Evolutionary conservation across 2,329 filamentous ascomycete genomes (phyloP), one percentile per base, ranked within the genome.

Genomic region (Colletotrichum camelliae): DNA sequence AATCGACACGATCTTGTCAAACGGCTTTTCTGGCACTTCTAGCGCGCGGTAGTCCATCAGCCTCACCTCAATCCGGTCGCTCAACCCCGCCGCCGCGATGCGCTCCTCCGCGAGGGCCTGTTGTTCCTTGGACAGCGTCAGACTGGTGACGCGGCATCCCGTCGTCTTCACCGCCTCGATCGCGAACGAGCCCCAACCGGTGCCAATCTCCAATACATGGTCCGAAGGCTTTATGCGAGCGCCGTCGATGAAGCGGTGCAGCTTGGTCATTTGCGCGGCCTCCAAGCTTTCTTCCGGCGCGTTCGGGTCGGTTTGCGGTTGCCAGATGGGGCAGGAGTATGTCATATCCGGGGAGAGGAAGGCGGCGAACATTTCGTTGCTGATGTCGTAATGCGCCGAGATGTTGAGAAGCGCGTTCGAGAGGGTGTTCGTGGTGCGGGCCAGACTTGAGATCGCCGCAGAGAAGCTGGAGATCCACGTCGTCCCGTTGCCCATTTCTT

Each of bases 261-360:
- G 84, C 81, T 95, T 95, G 18, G 90, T 91, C 81, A 91, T 89
- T 81, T 95, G 93, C 1, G 94, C 93, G 24, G 89, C 85, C 80
- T 94, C 90, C 1, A 95, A 85, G 0, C 88, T 87, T 80, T 95
- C 93, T 70, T 87, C 85, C 7, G 82, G 78, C n/a, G 82, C 82
- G 52, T 83, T 78, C 5, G 84, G 80, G 62, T 87, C 84, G 13
- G 85, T 85, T 43, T 82, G 84, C 1, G 84, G 85, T 60, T 87
- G 85, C 93, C 93, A 94, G 66, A 94, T 91, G 4, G 93, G 91
- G 80, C 93, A 94, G 1, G 92, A 94, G 79, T 94, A 95, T 5
- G 93, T 94, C 93, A 95, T 95, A 80, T 95, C 93, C n/a, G 90
- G 87, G 0, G 92, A 94, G 33, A 95, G 86, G 78, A 95, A 95